phyloP scores from a whole-genome alignment of 176 grass and related monocot genomes.

The Cocos nucifera region DNA sequence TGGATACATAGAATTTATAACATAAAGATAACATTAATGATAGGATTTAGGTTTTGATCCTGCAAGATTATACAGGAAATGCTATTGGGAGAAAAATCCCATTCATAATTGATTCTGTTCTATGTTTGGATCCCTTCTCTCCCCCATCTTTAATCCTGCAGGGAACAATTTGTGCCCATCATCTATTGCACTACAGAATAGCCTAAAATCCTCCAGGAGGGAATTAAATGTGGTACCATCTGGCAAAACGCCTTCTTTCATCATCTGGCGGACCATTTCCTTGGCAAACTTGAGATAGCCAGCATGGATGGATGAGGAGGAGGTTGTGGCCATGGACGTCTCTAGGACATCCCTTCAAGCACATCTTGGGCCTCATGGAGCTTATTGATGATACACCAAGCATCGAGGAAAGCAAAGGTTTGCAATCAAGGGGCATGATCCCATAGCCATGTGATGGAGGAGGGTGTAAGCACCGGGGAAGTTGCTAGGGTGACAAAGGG shows the following conservation, averaged over 20 bases:
- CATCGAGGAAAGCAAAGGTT: slow-evolving; percentile 23
- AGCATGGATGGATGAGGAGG: slow-evolving; percentile 72
- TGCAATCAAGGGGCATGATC: no score
- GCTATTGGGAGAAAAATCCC: no score
- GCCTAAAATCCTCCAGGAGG: slow-evolving; percentile 54
- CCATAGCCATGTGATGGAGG: slow-evolving; percentile 71
- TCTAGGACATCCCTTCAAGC: slow-evolving; percentile 75
- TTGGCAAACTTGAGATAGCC: slow-evolving; percentile 73
- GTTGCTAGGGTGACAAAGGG: slow-evolving; percentile 53
- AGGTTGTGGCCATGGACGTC: slow-evolving; percentile 50
- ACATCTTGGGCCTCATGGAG: slow-evolving; percentile 75
- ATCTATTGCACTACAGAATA: slow-evolving; percentile 67
- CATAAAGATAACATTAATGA: no score
- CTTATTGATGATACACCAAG: slow-evolving; percentile 79
- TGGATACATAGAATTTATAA: no score
- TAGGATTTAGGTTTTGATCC: no score
- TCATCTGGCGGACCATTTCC: slow-evolving; percentile 73
- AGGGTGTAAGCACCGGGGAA: slow-evolving; percentile 79
- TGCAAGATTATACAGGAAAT: no score
- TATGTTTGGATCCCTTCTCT: no score
- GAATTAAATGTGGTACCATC: slow-evolving; percentile 82
- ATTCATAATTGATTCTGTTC: no score
- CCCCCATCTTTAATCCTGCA: no score
- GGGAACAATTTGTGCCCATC: slow-evolving; percentile 73
- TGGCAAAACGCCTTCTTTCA: slow-evolving; percentile 83